phyloP scores from a whole-genome alignment of 805 yeast species.

The Ogataea paradorogensis region DNA sequence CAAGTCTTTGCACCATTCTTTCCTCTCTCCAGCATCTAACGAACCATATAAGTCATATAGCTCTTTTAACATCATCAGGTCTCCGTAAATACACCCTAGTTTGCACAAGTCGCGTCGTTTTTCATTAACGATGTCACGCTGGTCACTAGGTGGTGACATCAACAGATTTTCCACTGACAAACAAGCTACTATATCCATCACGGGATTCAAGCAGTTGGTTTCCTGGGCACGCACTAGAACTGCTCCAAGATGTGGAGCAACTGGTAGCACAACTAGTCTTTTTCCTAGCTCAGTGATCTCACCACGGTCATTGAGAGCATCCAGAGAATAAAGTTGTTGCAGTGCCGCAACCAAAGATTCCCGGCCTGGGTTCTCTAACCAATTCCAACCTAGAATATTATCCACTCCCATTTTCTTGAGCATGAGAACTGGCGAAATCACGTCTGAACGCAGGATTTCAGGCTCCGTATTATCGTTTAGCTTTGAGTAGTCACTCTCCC shows the following conservation, averaged over 20 bases:
- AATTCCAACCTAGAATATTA: constrained; percentile 81
- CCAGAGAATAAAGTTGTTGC: constrained; percentile 70
- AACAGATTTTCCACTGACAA: constrained; percentile 88
- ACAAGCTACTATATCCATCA: constrained; percentile 88
- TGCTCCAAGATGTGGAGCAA: constrained; percentile 88
- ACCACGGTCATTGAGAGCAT: constrained; percentile 77
- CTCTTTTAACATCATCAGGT: constrained; percentile 78
- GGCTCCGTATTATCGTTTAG: constrained; percentile 85
- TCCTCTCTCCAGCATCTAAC: constrained; percentile 53
- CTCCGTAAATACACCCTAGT: constrained; percentile 75
- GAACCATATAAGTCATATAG: constrained; percentile 55
- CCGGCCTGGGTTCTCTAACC: constrained; percentile 90
- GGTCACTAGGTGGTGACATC: constrained; percentile 73
- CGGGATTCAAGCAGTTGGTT: constrained; percentile 50
- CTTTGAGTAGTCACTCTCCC: constrained; percentile 63
- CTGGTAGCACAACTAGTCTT: constrained; percentile 83
- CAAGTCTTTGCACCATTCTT: constrained; percentile 80
- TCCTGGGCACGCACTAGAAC: constrained; percentile 73
- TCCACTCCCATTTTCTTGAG: constrained; percentile 79
- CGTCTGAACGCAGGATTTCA: constrained; percentile 84
- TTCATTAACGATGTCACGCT: constrained; percentile 81
- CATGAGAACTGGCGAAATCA: constrained; percentile 79
- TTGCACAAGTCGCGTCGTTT: constrained; percentile 67
- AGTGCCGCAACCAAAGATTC: constrained; percentile 75
- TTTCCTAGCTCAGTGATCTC: constrained; percentile 75